Evolutionary conservation across 2,329 filamentous ascomycete species (phyloP), one percentile per base, ranked within the genome.

Genomic region (Blastomyces silverae): DNA sequence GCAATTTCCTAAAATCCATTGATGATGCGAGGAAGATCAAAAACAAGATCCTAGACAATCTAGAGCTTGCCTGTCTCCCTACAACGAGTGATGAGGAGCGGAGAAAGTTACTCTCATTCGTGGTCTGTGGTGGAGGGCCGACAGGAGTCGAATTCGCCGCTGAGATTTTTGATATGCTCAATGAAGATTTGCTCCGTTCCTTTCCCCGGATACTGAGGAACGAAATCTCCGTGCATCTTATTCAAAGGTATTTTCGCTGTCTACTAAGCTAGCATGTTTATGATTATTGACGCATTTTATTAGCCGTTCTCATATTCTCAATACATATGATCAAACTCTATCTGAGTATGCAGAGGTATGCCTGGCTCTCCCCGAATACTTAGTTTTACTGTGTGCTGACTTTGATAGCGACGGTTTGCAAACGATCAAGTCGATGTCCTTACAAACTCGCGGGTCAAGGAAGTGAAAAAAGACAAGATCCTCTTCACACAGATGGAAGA

Each of bases 61-160:
- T 99, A 65, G 94, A 99, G 76, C 81, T 88, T 46, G 92, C 94
- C 28, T 96, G 91, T 72, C 80, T 99, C n/a, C 95, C 95, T 0
- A 97, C 92, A 0, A 97, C 92, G 0, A 80, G 85, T 0, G 93
- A 99, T 71, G 88, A 92, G 55, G 94, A 99, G 78, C 87, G 94
- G 68, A 88, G 84, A 73, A 86, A 93, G 50, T 81, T 99, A 20
- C 83, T 99, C 4, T 97, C 94, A 0, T 99, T 99, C 72, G 94
- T 97, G n/a, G 81, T 99, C 65, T 93, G 91, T 73, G 94, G 94
- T 63, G 94, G 94, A 71, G 94, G 94, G 0, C 94, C 94, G 3
- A 99, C 94, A 0, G 94, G 94, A 66, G 94, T 99, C 46, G 94
- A 99, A 75, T 99, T 99, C 72, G 95, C 95, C 0, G 94, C 94